phyloP scores from a whole-genome alignment of 140 eudicot species.

The Erigeron philadelphicus region DNA sequence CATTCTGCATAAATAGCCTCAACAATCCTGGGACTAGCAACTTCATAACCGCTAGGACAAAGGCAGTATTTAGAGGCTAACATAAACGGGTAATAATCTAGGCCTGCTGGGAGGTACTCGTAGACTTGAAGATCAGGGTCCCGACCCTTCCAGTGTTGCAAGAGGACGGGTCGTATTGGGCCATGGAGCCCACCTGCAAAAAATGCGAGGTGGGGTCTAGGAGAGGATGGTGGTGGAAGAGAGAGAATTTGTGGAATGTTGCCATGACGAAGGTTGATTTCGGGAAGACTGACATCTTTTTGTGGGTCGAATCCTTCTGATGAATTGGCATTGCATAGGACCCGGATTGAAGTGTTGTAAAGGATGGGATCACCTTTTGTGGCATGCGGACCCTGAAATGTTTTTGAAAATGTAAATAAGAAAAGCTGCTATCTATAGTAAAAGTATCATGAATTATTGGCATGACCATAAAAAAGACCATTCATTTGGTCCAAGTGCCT shows the following conservation, averaged over 20 bases:
- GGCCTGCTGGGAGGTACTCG: conserved; percentile 55
- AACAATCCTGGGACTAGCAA: conserved; percentile 87
- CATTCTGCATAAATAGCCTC: conserved; percentile 79
- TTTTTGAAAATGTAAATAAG: background rate
- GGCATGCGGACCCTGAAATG: conserved; percentile 70
- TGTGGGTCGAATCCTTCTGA: conserved; percentile 82
- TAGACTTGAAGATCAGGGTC: conserved; percentile 53
- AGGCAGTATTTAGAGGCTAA: conserved; percentile 59
- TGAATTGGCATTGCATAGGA: conserved; percentile 85
- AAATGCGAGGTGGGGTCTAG: conserved; percentile 61
- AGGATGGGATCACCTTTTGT: conserved; percentile 50
- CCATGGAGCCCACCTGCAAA: conserved; percentile 89
- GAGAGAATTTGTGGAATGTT: conserved; percentile 36
- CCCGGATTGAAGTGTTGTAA: conserved; percentile 69
- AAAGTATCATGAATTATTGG: conserved; percentile 11
- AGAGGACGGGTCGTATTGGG: conserved; percentile 63
- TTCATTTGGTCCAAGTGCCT: background rate
- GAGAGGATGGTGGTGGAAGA: conserved; percentile 41
- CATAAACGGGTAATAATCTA: conserved; percentile 51
- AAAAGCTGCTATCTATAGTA: background rate
- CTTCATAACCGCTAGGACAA: conserved; percentile 93
- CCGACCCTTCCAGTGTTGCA: conserved; percentile 53
- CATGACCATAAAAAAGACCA: conserved; percentile 14
- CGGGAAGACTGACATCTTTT: conserved; percentile 81
- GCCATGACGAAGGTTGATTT: conserved; percentile 53